Conservation (phyloP, 2,329 filamentous ascomycete species). For the Nemania diffusa region DNA sequence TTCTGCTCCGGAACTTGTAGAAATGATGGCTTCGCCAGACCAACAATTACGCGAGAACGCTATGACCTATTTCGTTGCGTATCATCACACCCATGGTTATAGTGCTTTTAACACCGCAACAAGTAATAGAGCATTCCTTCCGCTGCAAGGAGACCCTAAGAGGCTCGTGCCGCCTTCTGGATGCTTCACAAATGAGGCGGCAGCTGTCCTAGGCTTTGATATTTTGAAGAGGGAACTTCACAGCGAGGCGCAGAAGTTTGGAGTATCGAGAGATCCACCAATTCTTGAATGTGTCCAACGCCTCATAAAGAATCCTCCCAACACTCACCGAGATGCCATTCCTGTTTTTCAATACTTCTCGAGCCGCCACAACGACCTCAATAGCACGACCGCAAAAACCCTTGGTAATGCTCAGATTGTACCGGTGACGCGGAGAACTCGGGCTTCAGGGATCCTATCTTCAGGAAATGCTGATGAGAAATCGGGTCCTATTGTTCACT, state of each 20-base stretch:
- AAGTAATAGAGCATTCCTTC: conserved; percentile 72
- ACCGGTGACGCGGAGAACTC: conserved; percentile 64
- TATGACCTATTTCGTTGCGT: conserved; percentile 83
- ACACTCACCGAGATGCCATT: conserved; percentile 71
- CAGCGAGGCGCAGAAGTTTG: conserved; percentile 82
- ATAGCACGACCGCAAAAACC: conserved; percentile 66
- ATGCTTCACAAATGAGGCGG: conserved; percentile 84
- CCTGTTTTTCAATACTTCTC: conserved; percentile 86
- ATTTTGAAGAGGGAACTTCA: conserved; percentile 82
- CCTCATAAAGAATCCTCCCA: conserved; percentile 77
- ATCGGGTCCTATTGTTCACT: conserved; percentile 58
- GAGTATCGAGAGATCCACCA: conserved; percentile 82
- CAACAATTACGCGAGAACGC: conserved; percentile 71
- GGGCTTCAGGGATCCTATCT: conserved; percentile 40
- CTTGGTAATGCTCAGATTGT: conserved; percentile 76
- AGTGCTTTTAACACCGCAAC: conserved; percentile 67
- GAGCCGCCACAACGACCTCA: conserved; percentile 78
- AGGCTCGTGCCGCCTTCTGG: conserved; percentile 75
- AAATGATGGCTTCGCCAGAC: conserved; percentile 76
- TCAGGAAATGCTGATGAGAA: conserved; percentile 53
- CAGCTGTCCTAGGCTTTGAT: conserved; percentile 81
- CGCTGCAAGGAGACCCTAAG: conserved; percentile 74
- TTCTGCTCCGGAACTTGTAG: conserved; percentile 76
- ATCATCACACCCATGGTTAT: conserved; percentile 83
- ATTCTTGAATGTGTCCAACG: conserved; percentile 80